Evolutionary conservation across 352 stramenopile species (phyloP), one percentile per base, ranked within the genome.

Genomic region (Ophiocytium majus): DNA sequence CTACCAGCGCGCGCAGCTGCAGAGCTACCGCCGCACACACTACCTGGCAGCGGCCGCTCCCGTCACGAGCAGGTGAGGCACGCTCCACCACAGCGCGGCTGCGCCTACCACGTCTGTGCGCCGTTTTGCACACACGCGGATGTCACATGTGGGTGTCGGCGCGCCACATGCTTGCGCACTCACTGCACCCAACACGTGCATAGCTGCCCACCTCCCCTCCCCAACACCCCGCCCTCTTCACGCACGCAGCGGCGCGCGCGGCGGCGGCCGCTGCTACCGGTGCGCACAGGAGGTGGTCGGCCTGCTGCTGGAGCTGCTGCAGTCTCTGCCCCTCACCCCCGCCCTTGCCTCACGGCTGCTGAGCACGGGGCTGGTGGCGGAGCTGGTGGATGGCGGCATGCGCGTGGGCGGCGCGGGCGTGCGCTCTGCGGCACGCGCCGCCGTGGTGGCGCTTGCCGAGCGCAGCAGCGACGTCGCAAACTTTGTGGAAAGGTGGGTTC

Each of bases 301-400:
- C 31, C 64, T 76, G 64, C 64, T 76, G 34, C 64, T 76, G 64
- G 31, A 76, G 64, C 64, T 76, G 31, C 34, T 76, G 64, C 34
- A 34, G 34, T 76, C 64, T 5, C 64, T 76, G 5, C 5, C 31
- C 5, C 64, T 76, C 64, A 76, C 64, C 5, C 64, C 64, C 17
- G 5, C 5, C 5, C 31, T 76, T 10, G 64, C 64, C 64, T 5
- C 64, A 17, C 64, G 34, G 64, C 64, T 76, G 64, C 64, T 76
- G 34, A 17, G 17, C 5, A 17, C 31, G 31, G 64, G 64, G 5
- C 34, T 76, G 34, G 31, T 76, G 5, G 17, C 10, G 31, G 64
- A 76, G 64, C 64, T 76, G 34, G 64, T 76, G 34, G 64, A 76
- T 17, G 64, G 64, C 5, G 64, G 64, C 34, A 17, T 76, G 34